These are phyloP conservation scores for Podaxis sp. DNA, from an alignment of 768 basidiomycete genomes.

Conservation along the genomic window DNA sequence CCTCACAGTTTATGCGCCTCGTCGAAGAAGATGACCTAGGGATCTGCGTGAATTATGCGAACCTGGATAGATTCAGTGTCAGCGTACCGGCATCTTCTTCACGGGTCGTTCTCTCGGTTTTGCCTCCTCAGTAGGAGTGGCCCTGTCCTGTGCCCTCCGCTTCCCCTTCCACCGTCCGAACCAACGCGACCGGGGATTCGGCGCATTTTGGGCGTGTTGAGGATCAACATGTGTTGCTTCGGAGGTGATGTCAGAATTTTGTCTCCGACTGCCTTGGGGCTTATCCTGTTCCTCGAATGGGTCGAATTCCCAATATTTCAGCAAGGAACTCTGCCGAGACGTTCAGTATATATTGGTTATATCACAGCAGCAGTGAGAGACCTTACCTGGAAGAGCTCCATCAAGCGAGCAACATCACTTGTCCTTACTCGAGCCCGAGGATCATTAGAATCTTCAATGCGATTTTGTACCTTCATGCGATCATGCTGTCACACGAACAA, in stretches of 20 bases:
- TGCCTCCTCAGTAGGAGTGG: slow-evolving; percentile 30
- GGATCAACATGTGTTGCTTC: slow-evolving; percentile 41
- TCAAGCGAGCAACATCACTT: slow-evolving; percentile 77
- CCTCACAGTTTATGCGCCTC: slow-evolving; percentile 82
- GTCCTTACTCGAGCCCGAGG: slow-evolving; percentile 55
- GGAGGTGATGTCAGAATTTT: slow-evolving; percentile 30
- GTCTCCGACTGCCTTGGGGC: slow-evolving; percentile 26
- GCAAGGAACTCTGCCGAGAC: slow-evolving; percentile 53
- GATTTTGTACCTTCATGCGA: slow-evolving; percentile 69
- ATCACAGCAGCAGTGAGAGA: neutral
- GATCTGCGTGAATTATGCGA: slow-evolving; percentile 8
- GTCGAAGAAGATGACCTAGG: slow-evolving; percentile 71
- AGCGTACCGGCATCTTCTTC: slow-evolving; percentile 70
- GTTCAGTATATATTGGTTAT: neutral
- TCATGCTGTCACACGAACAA: slow-evolving; percentile 53
- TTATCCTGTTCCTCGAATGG: slow-evolving; percentile 26
- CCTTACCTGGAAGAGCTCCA: slow-evolving; percentile 79
- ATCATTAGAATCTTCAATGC: slow-evolving; percentile 46
- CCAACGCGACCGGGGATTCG: slow-evolving; percentile 29
- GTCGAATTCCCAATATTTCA: slow-evolving; percentile 73
- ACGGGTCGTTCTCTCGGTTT: slow-evolving; percentile 32
- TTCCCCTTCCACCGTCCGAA: slow-evolving; percentile 31
- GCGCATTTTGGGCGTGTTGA: slow-evolving; percentile 25
- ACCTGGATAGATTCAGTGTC: neutral
- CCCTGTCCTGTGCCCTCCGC: slow-evolving; percentile 17